These are phyloP conservation scores for Xylaria venustula DNA, from an alignment of 495 filamentous ascomycete genomes.

Conservation along the genomic window DNA sequence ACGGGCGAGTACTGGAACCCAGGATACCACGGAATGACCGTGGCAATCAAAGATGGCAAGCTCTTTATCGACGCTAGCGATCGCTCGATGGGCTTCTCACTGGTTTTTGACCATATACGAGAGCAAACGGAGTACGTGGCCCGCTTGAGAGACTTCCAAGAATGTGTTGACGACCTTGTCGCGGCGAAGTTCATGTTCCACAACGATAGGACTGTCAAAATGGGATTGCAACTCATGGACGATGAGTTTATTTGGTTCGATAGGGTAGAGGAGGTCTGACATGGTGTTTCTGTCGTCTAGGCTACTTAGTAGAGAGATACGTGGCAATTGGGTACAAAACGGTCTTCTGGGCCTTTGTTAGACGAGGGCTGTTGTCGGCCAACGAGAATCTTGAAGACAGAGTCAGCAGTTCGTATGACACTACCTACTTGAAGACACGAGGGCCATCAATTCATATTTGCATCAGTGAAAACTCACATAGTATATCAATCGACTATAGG, in stretches of 20 bases:
- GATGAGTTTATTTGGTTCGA: conserved; percentile 33
- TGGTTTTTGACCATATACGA: conserved; percentile 21
- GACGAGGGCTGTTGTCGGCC: too few species aligned
- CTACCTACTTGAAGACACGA: too few species aligned
- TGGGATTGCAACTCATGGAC: conserved; percentile 27
- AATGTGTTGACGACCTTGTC: conserved; percentile 8
- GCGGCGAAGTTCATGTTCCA: conserved; percentile 24
- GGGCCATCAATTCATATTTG: too few species aligned
- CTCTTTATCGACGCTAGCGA: conserved; percentile 38
- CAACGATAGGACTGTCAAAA: conserved; percentile 18
- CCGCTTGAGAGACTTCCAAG: neutral
- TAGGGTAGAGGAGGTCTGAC: conserved; percentile 13
- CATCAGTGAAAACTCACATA: too few species aligned
- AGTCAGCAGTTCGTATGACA: too few species aligned
- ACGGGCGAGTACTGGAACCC: conserved; percentile 39
- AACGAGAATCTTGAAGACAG: too few species aligned
- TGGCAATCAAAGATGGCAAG: conserved; percentile 22
- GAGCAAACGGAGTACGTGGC: conserved; percentile 22
- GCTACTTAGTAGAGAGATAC: too few species aligned
- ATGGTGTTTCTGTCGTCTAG: too few species aligned
- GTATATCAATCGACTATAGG: too few species aligned
- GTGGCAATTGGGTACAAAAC: too few species aligned
- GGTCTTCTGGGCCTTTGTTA: too few species aligned
- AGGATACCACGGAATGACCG: conserved; percentile 32
- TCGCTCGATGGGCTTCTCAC: conserved; percentile 23